Percentiles rank a stretch among this genome's conserved stretches.
Conservation (phyloP, 345 rosid species). For the Linum usitatissimum region DNA sequence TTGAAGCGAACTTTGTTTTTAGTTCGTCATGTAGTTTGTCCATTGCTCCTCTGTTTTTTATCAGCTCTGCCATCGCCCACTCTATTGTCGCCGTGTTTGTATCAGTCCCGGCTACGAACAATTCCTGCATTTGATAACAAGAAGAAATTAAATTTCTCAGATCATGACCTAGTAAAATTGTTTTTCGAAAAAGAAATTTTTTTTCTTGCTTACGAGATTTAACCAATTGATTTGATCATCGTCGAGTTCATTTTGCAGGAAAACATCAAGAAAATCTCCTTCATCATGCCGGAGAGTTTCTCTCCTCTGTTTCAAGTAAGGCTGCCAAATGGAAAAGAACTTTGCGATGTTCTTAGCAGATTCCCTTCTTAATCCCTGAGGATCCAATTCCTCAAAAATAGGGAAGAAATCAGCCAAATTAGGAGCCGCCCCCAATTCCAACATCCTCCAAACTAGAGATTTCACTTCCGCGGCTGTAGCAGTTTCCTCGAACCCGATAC, state of each 20-base stretch:
- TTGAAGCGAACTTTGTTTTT: no score
- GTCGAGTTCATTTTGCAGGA: conserved; percentile 6
- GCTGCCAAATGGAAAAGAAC: neutral
- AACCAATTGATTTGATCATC: conserved; percentile 11
- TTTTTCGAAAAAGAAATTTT: neutral
- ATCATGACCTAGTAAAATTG: no score
- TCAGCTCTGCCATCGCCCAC: conserved; percentile 21
- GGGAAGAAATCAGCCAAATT: conserved; percentile 5
- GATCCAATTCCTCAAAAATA: neutral
- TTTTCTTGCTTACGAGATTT: conserved; percentile 1
- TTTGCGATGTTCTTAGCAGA: neutral
- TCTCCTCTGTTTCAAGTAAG: neutral
- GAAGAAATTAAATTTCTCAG: neutral
- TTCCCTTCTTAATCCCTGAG: neutral
- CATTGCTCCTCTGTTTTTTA: conserved; percentile 12
- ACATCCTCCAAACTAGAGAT: neutral
- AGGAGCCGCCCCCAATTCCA: conserved; percentile 4
- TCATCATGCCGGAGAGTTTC: neutral
- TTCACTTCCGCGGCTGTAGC: neutral
- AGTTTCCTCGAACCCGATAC: neutral
- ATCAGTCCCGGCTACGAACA: conserved; percentile 16
- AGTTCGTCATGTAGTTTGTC: conserved; percentile 12
- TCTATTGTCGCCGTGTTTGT: conserved; percentile 12
- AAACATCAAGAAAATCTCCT: conserved; percentile 16
- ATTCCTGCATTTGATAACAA: conserved; percentile 3